phyloP scores from a whole-genome alignment of 2,329 filamentous ascomycete species.

The Sarocladium kiliense region DNA sequence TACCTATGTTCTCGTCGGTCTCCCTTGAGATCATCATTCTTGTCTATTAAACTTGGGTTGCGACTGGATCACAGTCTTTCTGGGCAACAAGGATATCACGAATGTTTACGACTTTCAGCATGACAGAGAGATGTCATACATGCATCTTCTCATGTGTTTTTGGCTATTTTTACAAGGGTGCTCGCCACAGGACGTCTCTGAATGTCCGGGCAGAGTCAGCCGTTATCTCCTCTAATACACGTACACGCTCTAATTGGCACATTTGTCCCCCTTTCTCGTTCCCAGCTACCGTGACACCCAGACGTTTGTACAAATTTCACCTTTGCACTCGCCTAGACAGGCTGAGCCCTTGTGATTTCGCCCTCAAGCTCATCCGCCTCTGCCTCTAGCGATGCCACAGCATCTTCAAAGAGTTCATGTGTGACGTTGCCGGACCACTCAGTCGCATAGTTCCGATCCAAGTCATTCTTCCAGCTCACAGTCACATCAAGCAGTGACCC shows the following conservation, averaged over 20 bases:
- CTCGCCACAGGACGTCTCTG: background rate
- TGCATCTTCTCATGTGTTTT: background rate
- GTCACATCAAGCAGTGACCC: conserved; percentile 33
- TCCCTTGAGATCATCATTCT: background rate
- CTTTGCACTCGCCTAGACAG: background rate
- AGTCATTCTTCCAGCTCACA: conserved; percentile 47
- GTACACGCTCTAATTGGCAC: background rate
- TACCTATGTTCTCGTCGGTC: background rate
- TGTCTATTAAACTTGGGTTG: background rate
- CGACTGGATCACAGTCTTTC: background rate
- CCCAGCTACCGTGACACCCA: no score
- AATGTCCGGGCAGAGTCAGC: background rate
- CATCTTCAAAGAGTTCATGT: conserved; percentile 35
- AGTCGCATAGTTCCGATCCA: conserved; percentile 41
- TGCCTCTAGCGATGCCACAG: conserved; percentile 12
- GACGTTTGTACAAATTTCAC: background rate
- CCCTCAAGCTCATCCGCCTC: conserved; percentile 5
- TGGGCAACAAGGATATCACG: background rate
- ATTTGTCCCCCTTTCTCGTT: background rate
- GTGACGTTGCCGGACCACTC: conserved; percentile 48
- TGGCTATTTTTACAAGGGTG: background rate
- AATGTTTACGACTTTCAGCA: background rate
- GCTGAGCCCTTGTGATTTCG: background rate
- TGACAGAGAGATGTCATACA: background rate
- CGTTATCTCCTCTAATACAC: background rate